phyloP scores from a whole-genome alignment of 805 yeast species.

The Pichia nakasei region DNA sequence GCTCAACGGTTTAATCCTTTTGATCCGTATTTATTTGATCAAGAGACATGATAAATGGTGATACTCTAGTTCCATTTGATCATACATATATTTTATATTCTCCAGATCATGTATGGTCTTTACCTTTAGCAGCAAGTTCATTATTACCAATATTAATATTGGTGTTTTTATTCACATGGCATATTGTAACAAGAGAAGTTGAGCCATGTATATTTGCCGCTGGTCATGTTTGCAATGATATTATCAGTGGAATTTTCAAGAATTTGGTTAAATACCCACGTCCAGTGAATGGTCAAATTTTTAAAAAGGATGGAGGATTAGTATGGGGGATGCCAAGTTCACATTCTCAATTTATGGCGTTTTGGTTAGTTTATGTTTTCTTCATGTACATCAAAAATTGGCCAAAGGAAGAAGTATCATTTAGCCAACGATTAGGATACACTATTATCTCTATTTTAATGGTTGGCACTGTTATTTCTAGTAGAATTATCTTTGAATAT shows the following conservation, averaged over 20 bases:
- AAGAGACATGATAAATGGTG: background rate
- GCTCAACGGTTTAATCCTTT: no score
- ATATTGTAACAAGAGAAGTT: constrained; percentile 70
- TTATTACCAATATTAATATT: constrained; percentile 72
- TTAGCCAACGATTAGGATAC: constrained; percentile 11
- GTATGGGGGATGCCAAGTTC: constrained; percentile 97
- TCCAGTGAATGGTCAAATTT: constrained; percentile 42
- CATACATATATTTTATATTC: constrained; percentile 80
- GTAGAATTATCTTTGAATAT: constrained; percentile 71
- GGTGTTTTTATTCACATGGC: constrained; percentile 77
- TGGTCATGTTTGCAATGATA: constrained; percentile 79
- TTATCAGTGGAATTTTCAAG: constrained; percentile 62
- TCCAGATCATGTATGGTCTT: constrained; percentile 52
- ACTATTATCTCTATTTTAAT: background rate
- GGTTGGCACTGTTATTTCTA: constrained; percentile 37
- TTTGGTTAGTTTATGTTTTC: constrained; percentile 49
- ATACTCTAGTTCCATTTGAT: constrained; percentile 53
- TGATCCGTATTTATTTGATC: no score
- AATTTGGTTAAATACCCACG: constrained; percentile 58
- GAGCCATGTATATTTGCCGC: constrained; percentile 77
- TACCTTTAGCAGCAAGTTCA: constrained; percentile 61
- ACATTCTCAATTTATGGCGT: constrained; percentile 94
- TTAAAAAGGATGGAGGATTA: constrained; percentile 22
- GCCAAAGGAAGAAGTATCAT: constrained; percentile 19
- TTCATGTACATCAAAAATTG: constrained; percentile 38